These are phyloP conservation scores for Lodderomyces jiufengensis DNA, from an alignment of 1,139 yeast genomes.

Conservation along the genomic window DNA sequence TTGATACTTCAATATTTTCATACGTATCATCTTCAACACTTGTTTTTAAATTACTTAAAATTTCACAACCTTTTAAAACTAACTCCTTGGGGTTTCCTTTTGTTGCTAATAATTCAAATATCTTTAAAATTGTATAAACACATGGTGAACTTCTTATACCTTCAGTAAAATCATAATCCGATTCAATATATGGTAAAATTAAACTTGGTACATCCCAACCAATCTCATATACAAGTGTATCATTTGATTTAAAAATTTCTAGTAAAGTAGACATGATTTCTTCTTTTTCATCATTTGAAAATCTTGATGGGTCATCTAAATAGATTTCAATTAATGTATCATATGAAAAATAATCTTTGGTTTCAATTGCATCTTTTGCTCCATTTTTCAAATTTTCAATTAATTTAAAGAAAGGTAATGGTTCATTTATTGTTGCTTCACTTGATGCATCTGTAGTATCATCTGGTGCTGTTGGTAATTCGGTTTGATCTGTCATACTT, in stretches of 20 bases:
- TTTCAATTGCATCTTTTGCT: slow-evolving; percentile 35
- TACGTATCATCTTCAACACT: slow-evolving; percentile 13
- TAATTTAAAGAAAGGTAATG: slow-evolving; percentile 23
- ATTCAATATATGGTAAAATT: slow-evolving; percentile 45
- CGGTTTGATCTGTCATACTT: too few species aligned
- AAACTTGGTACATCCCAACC: slow-evolving; percentile 88
- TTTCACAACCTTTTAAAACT: slow-evolving; percentile 64
- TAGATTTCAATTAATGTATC: slow-evolving; percentile 67
- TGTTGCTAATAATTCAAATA: slow-evolving; percentile 57
- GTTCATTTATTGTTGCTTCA: slow-evolving; percentile 1
- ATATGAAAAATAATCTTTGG: slow-evolving; percentile 65
- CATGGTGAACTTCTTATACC: slow-evolving; percentile 33
- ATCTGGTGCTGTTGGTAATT: too few species aligned
- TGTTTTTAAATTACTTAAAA: slow-evolving; percentile 33
- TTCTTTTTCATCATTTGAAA: slow-evolving; percentile 47
- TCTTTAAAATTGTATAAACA: slow-evolving; percentile 37
- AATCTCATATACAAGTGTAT: slow-evolving; percentile 57
- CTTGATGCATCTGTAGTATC: slow-evolving; percentile 13
- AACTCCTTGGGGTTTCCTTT: slow-evolving; percentile 80
- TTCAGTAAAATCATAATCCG: slow-evolving; percentile 18
- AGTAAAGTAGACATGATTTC: slow-evolving; percentile 41
- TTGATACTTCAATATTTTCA: slow-evolving; percentile 13
- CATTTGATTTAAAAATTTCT: slow-evolving; percentile 27
- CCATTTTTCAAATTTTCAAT: slow-evolving; percentile 30
- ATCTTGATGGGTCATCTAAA: slow-evolving; percentile 45